Evolutionary conservation across 768 basidiomycete species (phyloP), one percentile per base, ranked within the genome.

Genomic region (Psilocybe subaeruginosa): DNA sequence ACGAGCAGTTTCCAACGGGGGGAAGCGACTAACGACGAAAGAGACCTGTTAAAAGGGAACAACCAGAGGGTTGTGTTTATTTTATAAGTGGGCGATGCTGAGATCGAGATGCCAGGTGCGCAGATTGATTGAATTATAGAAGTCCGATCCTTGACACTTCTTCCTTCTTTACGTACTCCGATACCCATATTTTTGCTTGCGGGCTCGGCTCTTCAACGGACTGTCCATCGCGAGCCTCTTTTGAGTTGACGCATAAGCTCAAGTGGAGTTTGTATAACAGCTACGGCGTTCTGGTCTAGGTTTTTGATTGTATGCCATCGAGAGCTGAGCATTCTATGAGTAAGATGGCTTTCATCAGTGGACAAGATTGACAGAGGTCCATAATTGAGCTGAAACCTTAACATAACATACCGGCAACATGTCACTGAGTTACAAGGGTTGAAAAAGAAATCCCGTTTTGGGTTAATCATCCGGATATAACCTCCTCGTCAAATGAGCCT

Each of bases 11-110:
- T 35, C 33, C 33, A 35, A 65, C 53, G 56, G 65, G 52, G 64
- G 55, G 61, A 54, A 60, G 56, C 50, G 50, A 50, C 60, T 58
- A 55, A 63, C 59, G 63, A 59, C 63, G 61, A 58, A 67, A 12
- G 64, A 58, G 23, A 43, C 54, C 52, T 47, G 46, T 56, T 46
- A 35, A 56, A 41, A 45, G 54, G 37, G 39, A 61, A 61, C 27
- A n/a, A 45, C 29, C 55, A 8, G 37, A 14, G 41, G 14, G 41
- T 17, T 52, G 7, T 59, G 58, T 59, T 48, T 39, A 52, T 52
- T 59, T 59, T 59, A 59, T 59, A 59, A 39, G 23, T 27, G 47
- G 48, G 31, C 56, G 35, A 37, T 33, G n/a, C 8, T 49, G 16
- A 52, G 39, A 57, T 57, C 47, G 56, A 57, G 33, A 16, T 33